Evolutionary conservation across 352 stramenopile species (phyloP), one percentile per base, ranked within the genome.

Genomic region (Globisporangium cederbergense): DNA sequence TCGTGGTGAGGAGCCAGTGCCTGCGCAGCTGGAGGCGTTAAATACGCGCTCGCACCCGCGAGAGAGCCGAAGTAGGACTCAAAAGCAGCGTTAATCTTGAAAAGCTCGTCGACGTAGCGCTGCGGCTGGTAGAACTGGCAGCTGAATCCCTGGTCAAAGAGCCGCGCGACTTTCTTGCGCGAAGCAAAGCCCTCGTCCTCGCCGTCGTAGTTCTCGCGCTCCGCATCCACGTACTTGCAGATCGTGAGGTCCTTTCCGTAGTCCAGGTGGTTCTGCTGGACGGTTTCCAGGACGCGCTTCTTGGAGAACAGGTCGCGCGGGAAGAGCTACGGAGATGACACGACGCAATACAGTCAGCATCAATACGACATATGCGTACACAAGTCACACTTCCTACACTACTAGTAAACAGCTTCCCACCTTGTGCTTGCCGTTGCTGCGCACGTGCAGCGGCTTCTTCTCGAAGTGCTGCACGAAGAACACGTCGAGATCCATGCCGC

Each of bases 81-180:
- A 62, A 96, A 91, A 6, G 86, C 81, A n/a, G 82, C 72, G 60
- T 93, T 95, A 55, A 95, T 69, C 32, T 70, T 60, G 65, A 79
- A 93, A 30, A 96, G 74, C 25, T 77, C 76, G 62, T 95, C 84
- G 5, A 82, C 73, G 62, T 94, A 91, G 47, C 88, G 88, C 69
- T 96, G 88, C 11, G 88, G 88, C 59, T 96, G 88, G 65, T 91
- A 96, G 64, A 96, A 96, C 67, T 96, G 88, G 70, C 86, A 93
- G 67, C 86, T 96, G 70, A 86, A 96, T 28, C 79, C 75, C 38
- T 72, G 73, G 38, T 91, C 77, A 18, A 96, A 69, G 53, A 93
- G 66, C 42, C 70, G 77, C 28, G 67, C 74, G 53, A 96, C 71
- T 59, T 89, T 76, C 53, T 81, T 75, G 53, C 77, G 81, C 18